Evolutionary conservation across 495 filamentous ascomycete genomes (phyloP), one percentile per base, ranked within the genome.

Genomic region (Hyaloscypha finlandica): DNA sequence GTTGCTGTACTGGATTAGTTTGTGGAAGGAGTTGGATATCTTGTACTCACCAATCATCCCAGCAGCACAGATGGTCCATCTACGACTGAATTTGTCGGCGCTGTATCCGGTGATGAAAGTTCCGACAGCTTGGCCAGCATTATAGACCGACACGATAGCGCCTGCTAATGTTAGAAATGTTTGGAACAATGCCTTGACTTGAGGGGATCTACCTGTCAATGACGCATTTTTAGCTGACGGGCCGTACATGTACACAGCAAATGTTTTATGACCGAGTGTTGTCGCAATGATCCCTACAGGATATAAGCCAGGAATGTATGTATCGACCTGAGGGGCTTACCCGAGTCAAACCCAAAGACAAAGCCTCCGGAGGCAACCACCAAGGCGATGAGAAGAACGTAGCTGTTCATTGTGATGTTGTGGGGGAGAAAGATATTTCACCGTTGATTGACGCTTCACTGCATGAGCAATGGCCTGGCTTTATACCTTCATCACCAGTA

Each of bases 121-220:
- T 19, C 74, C 74, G 33, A 78, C 22, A 45, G 70, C 74, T 45
- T 71, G 64, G 20, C 76, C 76, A 60, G 71, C 74, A 48, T 69
- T 71, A 42, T 74, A 75, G 5, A 71, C 60, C 35, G 76, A 75
- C 6, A 76, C 74, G 29, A 78, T 76, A n/a, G 74, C 76, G 29
- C 74, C 63, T 39, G 30, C 8, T 6, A 55, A 56, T 8, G 19
- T 37, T 3, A 37, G 12, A 12, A 8, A 37, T 37, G 6, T 8
- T 63, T 35, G 33, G 29, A 32, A 35, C 14, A 63, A 14, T 22
- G 8, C 0, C 42, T 31, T 2, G 51, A 20, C 14, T 63, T 25
- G 2, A 22, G 39, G 42, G 20, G 30, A 30, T 4, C 16, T 59
- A 63, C 61, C 74, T 53, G 70, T 69, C 22, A 67, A 70, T 52